Evolutionary conservation across 2,329 filamentous ascomycete genomes (phyloP).

Genomic region (Thielaviopsis populi): DNA sequence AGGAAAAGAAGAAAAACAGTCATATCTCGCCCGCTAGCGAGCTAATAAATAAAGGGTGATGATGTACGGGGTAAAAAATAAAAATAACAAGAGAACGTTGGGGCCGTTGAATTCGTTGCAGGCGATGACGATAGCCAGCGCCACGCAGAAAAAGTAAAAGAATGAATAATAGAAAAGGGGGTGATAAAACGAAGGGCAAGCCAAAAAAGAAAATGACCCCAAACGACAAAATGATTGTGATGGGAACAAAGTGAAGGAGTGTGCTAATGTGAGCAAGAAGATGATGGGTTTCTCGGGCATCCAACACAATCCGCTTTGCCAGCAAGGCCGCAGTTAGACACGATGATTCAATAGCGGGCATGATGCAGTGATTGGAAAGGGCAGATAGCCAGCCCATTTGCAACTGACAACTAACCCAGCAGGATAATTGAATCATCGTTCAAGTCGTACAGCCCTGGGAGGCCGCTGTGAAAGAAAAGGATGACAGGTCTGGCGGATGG

Average conservation of each 20-base stretch:
- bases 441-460: neutral
- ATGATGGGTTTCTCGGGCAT: neutral
- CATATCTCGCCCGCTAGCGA: neutral
- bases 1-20: conserved; percentile 4
- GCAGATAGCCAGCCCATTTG: neutral
- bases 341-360: neutral
- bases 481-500: neutral
- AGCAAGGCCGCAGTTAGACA: neutral
- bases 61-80: conserved; percentile 7
- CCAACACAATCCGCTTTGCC: neutral
- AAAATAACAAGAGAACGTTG: conserved; percentile 7
- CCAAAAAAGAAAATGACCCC: neutral
- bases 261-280: neutral
- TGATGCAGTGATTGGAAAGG: neutral
- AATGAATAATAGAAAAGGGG: neutral
- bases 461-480: neutral
- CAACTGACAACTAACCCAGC: neutral
- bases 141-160: neutral
- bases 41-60: conserved; percentile 3
- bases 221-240: neutral
- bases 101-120: conserved; percentile 6
- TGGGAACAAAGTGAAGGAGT: neutral
- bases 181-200: neutral
- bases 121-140: conserved; percentile 5
- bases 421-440: neutral